Conservation (phyloP, 441 rosid species). For the Jatropha podagrica region DNA sequence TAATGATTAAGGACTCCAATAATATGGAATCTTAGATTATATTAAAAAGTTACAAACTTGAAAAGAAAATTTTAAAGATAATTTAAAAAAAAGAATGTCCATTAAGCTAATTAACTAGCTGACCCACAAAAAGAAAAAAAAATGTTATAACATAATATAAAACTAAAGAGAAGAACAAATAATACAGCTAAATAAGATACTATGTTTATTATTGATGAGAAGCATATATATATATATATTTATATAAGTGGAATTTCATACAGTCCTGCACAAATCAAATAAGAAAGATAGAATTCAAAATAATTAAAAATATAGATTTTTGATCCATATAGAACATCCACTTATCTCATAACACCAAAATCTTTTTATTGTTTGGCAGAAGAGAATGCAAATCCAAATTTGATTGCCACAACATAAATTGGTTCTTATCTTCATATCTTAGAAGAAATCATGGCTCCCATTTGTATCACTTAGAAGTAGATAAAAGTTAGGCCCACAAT, state of each 20-base stretch:
- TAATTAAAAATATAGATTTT: too few relatives aligned
- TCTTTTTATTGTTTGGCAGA: constrained; percentile 18
- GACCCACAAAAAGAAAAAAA: not conserved
- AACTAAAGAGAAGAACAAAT: too few relatives aligned
- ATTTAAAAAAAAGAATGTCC: not conserved
- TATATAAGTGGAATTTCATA: too few relatives aligned
- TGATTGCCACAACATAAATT: constrained; percentile 18
- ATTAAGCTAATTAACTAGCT: not conserved
- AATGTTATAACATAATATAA: too few relatives aligned
- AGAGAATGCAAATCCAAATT: constrained; percentile 6
- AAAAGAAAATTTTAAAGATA: not conserved
- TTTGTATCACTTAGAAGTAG: constrained; percentile 22
- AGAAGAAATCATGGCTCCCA: constrained; percentile 33
- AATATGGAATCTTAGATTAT: not conserved
- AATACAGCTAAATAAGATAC: too few relatives aligned
- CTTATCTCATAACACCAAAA: too few relatives aligned
- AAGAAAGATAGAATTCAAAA: too few relatives aligned
- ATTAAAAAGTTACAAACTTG: not conserved
- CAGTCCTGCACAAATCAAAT: too few relatives aligned
- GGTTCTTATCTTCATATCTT: constrained; percentile 32
- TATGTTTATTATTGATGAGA: too few relatives aligned
- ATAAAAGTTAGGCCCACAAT: constrained; percentile 37
- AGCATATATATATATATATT: too few relatives aligned
- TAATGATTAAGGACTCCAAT: not conserved
- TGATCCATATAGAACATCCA: too few relatives aligned